These are phyloP conservation scores for Hondaea fermentalgiana DNA, from an alignment of 108 stramenopile species.

Conservation along the genomic window DNA sequence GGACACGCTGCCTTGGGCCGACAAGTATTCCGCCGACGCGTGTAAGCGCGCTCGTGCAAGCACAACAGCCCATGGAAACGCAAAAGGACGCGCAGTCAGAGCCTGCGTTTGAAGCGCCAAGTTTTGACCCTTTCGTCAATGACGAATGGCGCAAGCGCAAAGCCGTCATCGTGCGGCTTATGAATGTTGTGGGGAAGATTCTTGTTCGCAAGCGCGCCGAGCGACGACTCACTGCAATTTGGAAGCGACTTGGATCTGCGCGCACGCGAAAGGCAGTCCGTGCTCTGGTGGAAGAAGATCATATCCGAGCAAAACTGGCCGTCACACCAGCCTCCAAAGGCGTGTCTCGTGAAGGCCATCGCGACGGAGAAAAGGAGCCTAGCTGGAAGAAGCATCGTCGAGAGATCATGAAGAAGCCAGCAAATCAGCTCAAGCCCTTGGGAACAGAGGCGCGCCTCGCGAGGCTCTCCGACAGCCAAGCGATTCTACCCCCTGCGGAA, in stretches of 20 bases:
- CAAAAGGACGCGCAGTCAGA: background rate
- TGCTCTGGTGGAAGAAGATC: conserved; percentile 38
- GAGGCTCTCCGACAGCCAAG: background rate
- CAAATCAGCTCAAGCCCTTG: background rate
- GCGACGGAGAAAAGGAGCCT: background rate
- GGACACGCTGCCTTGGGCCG: background rate
- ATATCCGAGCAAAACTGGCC: conserved; percentile 16
- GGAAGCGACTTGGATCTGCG: conserved; percentile 16
- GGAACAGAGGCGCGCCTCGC: background rate
- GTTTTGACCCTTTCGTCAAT: conserved; percentile 36
- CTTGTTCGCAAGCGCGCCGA: conserved; percentile 26
- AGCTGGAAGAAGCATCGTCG: background rate
- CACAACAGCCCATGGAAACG: background rate
- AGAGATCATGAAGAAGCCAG: background rate
- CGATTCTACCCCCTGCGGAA: background rate
- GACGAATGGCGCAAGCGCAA: conserved; percentile 40
- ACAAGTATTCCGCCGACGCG: conserved; percentile 13
- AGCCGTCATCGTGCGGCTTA: conserved; percentile 34
- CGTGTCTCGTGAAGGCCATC: too few species aligned
- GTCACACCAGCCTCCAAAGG: too few species aligned
- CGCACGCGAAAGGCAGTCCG: conserved; percentile 28
- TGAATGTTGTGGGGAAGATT: conserved; percentile 27
- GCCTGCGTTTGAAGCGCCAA: background rate
- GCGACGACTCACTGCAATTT: conserved; percentile 24
- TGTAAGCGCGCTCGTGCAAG: background rate